Evolutionary conservation across 176 grass and related monocot species (phyloP).

Genomic region (Pharus latifolius): DNA sequence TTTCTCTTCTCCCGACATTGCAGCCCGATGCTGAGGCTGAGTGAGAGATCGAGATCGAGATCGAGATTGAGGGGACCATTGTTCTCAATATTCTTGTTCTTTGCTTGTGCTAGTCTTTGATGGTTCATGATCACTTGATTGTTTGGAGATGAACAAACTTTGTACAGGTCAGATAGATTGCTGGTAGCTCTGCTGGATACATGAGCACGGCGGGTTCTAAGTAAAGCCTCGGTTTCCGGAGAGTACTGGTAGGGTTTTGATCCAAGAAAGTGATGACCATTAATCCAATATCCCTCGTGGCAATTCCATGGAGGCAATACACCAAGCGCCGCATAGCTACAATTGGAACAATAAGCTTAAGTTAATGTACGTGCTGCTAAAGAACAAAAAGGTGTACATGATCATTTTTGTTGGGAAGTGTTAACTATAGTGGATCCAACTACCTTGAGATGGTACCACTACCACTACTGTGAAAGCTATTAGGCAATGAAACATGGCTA

Average conservation of each 20-base stretch:
- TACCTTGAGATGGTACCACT: conserved; percentile 28
- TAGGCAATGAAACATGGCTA: conserved; percentile 9
- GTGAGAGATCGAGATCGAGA: conserved; percentile 20
- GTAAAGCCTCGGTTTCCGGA: background rate
- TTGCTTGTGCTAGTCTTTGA: background rate
- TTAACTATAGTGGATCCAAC: background rate
- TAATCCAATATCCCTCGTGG: conserved; percentile 12
- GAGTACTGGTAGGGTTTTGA: conserved; percentile 16
- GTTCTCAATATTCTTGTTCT: background rate
- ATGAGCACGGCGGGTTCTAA: background rate
- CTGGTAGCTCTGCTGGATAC: background rate
- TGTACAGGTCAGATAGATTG: background rate
- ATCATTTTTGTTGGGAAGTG: conserved; percentile 15
- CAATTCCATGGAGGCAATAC: conserved; percentile 20
- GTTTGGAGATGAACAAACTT: background rate
- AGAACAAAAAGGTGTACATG: background rate
- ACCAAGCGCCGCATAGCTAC: conserved; percentile 7
- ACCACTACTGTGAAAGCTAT: background rate
- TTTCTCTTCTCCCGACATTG: background rate
- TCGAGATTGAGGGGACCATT: conserved; percentile 14
- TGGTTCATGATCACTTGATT: conserved; percentile 2
- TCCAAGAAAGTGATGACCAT: conserved; percentile 1
- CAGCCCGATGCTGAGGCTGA: background rate
- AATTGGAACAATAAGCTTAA: no score
- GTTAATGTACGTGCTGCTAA: background rate